A percentile compares a stretch with the other conserved stretches of the same genome.
Conservation (phyloP, 768 basidiomycete genomes). For the Sarcomyxa edulis region DNA sequence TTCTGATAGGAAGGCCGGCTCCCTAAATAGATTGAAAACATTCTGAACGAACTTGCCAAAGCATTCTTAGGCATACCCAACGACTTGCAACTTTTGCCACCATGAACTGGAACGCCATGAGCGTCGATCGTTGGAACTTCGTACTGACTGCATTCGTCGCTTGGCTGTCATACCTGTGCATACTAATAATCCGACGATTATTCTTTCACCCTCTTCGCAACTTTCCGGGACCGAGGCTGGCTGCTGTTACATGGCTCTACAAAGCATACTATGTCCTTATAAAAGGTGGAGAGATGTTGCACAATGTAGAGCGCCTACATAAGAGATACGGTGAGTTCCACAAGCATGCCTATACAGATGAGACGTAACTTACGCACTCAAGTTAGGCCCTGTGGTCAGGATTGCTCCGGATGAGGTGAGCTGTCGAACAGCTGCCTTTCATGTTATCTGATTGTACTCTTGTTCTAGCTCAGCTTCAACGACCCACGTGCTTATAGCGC, state of each 20-base stretch:
- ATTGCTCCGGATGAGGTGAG: slow-evolving; percentile 34
- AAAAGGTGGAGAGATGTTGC: slow-evolving; percentile 30
- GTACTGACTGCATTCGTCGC: too few relatives aligned
- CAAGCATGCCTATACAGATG: too few relatives aligned
- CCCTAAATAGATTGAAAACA: slow-evolving; percentile 34
- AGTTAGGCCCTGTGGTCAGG: slow-evolving; percentile 34
- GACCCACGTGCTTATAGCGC: slow-evolving; percentile 32
- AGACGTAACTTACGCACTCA: too few relatives aligned
- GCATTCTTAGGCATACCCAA: too few relatives aligned
- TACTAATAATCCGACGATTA: slow-evolving; percentile 4
- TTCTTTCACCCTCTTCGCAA: slow-evolving; percentile 22
- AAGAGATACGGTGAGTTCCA: slow-evolving; percentile 32
- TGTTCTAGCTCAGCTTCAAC: slow-evolving; percentile 34
- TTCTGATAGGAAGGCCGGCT: too few relatives aligned
- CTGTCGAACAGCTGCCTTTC: slow-evolving; percentile 4
- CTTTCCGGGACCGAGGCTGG: slow-evolving; percentile 28
- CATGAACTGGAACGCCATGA: too few relatives aligned
- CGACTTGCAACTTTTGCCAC: too few relatives aligned
- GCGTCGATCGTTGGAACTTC: too few relatives aligned
- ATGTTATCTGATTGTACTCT: background rate
- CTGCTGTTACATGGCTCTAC: slow-evolving; percentile 28
- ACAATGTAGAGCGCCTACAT: slow-evolving; percentile 30
- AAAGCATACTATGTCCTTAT: slow-evolving; percentile 28
- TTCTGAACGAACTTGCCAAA: slow-evolving; percentile 37
- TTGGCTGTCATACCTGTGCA: background rate